Evolutionary conservation across 139 green algal species (phyloP).

Genomic region (Volvox reticuliferus): DNA sequence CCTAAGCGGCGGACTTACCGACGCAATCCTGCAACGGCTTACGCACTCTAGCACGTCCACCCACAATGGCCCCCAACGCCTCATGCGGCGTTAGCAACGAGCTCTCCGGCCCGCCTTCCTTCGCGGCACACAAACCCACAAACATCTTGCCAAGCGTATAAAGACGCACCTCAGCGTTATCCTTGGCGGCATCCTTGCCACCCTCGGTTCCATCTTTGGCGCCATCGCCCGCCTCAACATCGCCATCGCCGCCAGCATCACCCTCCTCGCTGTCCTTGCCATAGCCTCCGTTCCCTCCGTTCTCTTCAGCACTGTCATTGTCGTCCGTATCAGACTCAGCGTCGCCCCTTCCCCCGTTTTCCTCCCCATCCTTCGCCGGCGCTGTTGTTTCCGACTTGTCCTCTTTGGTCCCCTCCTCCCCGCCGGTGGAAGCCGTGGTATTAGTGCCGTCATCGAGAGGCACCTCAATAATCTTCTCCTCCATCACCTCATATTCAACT

Average conservation of each 20-base stretch:
- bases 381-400: background rate
- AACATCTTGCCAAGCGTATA: no score
- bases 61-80: no score
- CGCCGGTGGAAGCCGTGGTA: background rate
- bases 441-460: constrained; percentile 45
- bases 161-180: no score
- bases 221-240: no score
- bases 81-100: no score
- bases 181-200: no score
- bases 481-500: constrained; percentile 67
- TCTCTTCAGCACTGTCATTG: background rate
- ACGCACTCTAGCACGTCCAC: no score
- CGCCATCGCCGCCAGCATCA: constrained; percentile 20
- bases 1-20: no score
- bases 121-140: no score
- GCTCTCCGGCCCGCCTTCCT: no score
- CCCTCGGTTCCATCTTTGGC: no score
- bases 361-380: background rate
- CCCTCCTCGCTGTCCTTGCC: constrained; percentile 17
- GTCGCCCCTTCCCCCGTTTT: background rate
- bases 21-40: no score
- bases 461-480: constrained; percentile 66
- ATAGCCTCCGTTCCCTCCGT: background rate
- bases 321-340: constrained; percentile 12
- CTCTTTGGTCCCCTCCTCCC: background rate